These are phyloP conservation scores for Mycena filopes DNA, from an alignment of 768 basidiomycete genomes.

Conservation along the genomic window DNA sequence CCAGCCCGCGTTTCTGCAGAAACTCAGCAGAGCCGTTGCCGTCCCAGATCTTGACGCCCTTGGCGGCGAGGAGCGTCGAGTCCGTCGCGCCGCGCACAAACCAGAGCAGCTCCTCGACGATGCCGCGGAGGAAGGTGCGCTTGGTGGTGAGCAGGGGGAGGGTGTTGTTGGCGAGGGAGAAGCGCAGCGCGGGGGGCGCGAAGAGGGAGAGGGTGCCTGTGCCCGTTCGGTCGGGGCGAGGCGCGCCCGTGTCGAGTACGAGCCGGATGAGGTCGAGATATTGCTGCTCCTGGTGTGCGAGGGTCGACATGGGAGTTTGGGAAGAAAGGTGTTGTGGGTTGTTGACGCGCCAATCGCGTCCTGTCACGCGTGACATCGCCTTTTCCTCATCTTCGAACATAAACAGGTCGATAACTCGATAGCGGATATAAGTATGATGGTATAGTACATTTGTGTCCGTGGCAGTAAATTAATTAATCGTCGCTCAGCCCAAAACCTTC, in stretches of 20 bases:
- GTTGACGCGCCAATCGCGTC: conserved; percentile 18
- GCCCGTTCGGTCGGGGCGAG: conserved; percentile 91
- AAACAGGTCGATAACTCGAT: too few species aligned
- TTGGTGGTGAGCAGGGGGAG: conserved; percentile 96
- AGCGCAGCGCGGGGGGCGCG: conserved; percentile 89
- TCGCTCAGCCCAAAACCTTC: conserved; percentile 64
- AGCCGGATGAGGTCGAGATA: conserved; percentile 86
- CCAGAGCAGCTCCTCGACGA: conserved; percentile 95
- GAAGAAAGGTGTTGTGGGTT: background rate
- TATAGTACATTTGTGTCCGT: conserved; percentile 20
- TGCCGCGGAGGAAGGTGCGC: conserved; percentile 90
- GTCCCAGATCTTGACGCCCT: conserved; percentile 97
- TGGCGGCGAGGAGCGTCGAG: conserved; percentile 74
- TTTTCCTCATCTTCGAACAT: background rate
- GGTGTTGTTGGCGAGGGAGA: conserved; percentile 79
- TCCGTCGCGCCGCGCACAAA: conserved; percentile 90
- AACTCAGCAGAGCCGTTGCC: conserved; percentile 93
- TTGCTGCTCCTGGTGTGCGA: conserved; percentile 84
- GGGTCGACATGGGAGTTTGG: conserved; percentile 1
- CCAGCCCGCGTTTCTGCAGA: conserved; percentile 85
- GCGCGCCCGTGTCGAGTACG: conserved; percentile 80
- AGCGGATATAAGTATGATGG: background rate
- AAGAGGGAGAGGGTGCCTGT: conserved; percentile 94
- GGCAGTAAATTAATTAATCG: conserved; percentile 1
- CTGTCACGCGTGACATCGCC: conserved; percentile 5